Percentiles rank a stretch among this genome's conserved stretches.
Evolutionary conservation across 768 basidiomycete genomes (phyloP).

Genomic region (Suillus americanus): DNA sequence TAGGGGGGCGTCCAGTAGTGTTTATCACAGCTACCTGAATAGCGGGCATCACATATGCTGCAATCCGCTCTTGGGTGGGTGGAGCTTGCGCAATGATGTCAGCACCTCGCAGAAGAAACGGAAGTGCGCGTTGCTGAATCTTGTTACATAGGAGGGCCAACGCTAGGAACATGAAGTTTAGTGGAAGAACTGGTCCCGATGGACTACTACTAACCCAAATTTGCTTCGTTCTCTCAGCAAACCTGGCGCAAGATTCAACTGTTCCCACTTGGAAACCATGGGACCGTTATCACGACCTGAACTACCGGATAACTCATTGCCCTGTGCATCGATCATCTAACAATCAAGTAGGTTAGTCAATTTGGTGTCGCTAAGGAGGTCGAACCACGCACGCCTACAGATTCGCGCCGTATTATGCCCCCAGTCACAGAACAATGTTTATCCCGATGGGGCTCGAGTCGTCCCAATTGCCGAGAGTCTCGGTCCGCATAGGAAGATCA

Average conservation of each 20-base stretch:
- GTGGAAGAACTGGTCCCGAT: not conserved
- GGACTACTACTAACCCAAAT: constrained; percentile 72
- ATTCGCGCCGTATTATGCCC: constrained; percentile 70
- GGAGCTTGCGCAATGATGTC: constrained; percentile 99
- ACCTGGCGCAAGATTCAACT: constrained; percentile 82
- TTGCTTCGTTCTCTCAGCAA: too few relatives aligned
- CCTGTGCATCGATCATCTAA: constrained; percentile 57
- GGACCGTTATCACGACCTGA: constrained; percentile 73
- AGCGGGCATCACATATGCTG: constrained; percentile 92
- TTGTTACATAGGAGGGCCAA: constrained; percentile 99
- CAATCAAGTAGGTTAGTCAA: constrained; percentile 16
- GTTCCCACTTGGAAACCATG: constrained; percentile 94
- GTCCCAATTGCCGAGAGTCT: constrained; percentile 38
- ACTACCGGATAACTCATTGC: constrained; percentile 52
- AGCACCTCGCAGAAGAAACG: constrained; percentile 89
- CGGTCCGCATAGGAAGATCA: constrained; percentile 65
- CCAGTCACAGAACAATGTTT: constrained; percentile 74
- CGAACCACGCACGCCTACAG: constrained; percentile 56
- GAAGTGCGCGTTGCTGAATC: constrained; percentile 95
- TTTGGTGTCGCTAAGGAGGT: constrained; percentile 10
- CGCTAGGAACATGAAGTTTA: constrained; percentile 43
- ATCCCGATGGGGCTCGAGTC: constrained; percentile 47
- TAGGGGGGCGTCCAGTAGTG: constrained; percentile 52
- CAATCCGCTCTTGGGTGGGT: constrained; percentile 97
- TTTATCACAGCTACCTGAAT: constrained; percentile 79